These are phyloP conservation scores for Rhytidhysteron rufulum DNA, from an alignment of 2,329 filamentous ascomycete genomes.

Conservation along the genomic window DNA sequence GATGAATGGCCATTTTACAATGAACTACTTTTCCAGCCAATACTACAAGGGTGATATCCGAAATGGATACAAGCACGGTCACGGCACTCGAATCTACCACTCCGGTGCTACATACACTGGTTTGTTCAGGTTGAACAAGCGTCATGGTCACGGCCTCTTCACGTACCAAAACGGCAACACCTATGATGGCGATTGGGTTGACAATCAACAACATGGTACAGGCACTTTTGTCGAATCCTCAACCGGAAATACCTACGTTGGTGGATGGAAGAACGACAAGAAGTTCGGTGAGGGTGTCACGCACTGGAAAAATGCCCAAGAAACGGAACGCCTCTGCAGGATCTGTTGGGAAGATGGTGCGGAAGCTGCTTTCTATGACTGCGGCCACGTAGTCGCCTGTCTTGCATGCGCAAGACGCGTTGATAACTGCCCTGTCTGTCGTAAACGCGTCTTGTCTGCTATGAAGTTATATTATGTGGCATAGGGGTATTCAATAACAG, in stretches of 20 bases:
- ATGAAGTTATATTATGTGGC: constrained; percentile 53
- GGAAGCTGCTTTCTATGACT: constrained; percentile 60
- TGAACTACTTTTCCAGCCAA: constrained; percentile 53
- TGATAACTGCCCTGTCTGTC: constrained; percentile 59
- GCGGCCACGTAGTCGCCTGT: constrained; percentile 61
- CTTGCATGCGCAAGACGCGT: constrained; percentile 57
- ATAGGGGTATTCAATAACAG: too few species aligned
- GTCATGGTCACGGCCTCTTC: constrained; percentile 56
- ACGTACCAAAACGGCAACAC: constrained; percentile 63
- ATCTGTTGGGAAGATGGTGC: constrained; percentile 61
- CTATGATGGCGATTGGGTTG: constrained; percentile 54
- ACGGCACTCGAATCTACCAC: constrained; percentile 51
- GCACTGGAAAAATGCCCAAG: constrained; percentile 59
- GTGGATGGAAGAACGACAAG: constrained; percentile 59
- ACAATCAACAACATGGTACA: constrained; percentile 61
- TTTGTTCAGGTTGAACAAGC: constrained; percentile 49
- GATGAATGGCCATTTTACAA: constrained; percentile 44
- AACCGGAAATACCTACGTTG: constrained; percentile 59
- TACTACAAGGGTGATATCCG: constrained; percentile 53
- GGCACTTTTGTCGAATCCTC: constrained; percentile 54
- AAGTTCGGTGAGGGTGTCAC: constrained; percentile 60
- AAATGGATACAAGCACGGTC: constrained; percentile 49
- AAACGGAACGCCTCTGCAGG: constrained; percentile 56
- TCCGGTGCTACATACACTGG: constrained; percentile 56
- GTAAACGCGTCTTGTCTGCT: constrained; percentile 53